A percentile compares a stretch with the other conserved stretches of the same genome.
Evolutionary conservation across 2,329 filamentous ascomycete genomes (phyloP).

Genomic region (Paradendryphiella salina): DNA sequence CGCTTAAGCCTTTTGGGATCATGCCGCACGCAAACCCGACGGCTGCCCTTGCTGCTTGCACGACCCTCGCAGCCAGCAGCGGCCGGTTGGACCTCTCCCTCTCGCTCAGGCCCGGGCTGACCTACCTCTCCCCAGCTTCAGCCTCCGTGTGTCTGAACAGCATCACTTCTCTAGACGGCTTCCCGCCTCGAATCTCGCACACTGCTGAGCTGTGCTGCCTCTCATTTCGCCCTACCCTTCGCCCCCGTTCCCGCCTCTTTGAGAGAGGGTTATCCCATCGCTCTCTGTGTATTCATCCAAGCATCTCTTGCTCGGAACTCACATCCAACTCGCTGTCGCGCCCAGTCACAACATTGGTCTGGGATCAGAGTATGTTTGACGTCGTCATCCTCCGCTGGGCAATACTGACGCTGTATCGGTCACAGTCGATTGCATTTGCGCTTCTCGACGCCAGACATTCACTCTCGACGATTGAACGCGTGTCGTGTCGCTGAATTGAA

Average conservation of each 20-base stretch:
- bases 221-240: conserved; percentile 33
- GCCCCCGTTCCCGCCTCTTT: conserved; percentile 36
- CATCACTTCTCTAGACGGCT: conserved; percentile 32
- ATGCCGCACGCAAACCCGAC: conserved; percentile 19
- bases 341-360: conserved; percentile 20
- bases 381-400: conserved; percentile 16
- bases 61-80: too few relatives aligned
- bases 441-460: conserved; percentile 1
- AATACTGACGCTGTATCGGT: conserved; percentile 24
- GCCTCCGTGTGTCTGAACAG: conserved; percentile 36
- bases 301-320: conserved; percentile 15
- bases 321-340: conserved; percentile 19
- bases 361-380: conserved; percentile 27
- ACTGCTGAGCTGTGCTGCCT: conserved; percentile 45
- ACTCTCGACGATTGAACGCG: not conserved
- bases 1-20: conserved; percentile 26
- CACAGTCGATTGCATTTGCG: conserved; percentile 15
- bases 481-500: not conserved
- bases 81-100: conserved; percentile 27
- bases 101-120: conserved; percentile 23
- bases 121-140: conserved; percentile 34
- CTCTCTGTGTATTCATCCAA: conserved; percentile 23
- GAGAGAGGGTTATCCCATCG: conserved; percentile 39
- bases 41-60: conserved; percentile 35
- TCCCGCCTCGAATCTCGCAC: conserved; percentile 25